Conservation (phyloP, 2,329 filamentous ascomycete genomes). For the Coniochaeta hoffmannii region DNA sequence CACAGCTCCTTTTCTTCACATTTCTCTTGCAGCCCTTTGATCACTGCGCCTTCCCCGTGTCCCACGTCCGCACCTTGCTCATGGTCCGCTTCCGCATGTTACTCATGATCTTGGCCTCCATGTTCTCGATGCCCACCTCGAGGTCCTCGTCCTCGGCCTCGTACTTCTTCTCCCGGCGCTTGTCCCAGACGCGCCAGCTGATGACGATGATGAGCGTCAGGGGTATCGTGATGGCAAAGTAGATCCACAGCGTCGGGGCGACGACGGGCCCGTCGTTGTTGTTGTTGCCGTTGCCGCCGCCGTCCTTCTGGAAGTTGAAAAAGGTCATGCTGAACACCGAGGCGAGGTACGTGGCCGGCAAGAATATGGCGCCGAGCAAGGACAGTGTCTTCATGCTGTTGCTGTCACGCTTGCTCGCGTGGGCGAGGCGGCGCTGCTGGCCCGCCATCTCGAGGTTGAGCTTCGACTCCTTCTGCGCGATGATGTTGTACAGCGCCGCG, state of each 20-base stretch:
- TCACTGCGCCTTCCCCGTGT: slow-evolving; percentile 13
- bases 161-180: slow-evolving; percentile 39
- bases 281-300: slow-evolving; percentile 3
- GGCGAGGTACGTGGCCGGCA: slow-evolving; percentile 55
- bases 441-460: slow-evolving; percentile 56
- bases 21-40: neutral
- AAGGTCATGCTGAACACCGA: slow-evolving; percentile 62
- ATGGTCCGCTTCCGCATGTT: slow-evolving; percentile 49
- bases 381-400: slow-evolving; percentile 60
- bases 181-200: slow-evolving; percentile 48
- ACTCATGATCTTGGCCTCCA: slow-evolving; percentile 51
- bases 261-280: slow-evolving; percentile 32
- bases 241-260: slow-evolving; percentile 51
- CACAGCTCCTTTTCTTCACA: neutral
- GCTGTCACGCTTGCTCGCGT: slow-evolving; percentile 54
- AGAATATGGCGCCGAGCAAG: slow-evolving; percentile 54
- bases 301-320: slow-evolving; percentile 51
- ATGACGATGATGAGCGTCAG: slow-evolving; percentile 47
- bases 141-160: slow-evolving; percentile 41
- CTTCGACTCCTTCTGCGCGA: slow-evolving; percentile 57
- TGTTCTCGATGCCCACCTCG: slow-evolving; percentile 45
- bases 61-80: slow-evolving; percentile 49
- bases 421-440: slow-evolving; percentile 51
- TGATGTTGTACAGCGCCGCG: slow-evolving; percentile 57
- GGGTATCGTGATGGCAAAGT: slow-evolving; percentile 54